These are phyloP conservation scores for Linum usitatissimum DNA, from an alignment of 345 rosid genomes.

Conservation along the genomic window DNA sequence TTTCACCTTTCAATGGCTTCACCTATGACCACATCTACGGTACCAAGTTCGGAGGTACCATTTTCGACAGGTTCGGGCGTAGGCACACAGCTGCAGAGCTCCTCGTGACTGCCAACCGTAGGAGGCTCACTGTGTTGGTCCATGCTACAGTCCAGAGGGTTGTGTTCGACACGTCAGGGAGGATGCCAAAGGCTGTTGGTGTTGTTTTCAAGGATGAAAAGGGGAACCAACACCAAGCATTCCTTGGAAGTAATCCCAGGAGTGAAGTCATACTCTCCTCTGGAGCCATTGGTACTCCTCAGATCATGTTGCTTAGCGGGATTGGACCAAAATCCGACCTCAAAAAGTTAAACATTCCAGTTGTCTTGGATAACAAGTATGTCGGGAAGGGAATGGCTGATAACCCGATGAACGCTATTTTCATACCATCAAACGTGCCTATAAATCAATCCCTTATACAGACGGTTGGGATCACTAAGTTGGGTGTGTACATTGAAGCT, in stretches of 20 bases:
- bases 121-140: conserved; percentile 54
- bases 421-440: conserved; percentile 52
- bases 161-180: conserved; percentile 59
- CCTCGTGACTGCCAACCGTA: conserved; percentile 63
- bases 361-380: conserved; percentile 41
- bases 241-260: conserved; percentile 30
- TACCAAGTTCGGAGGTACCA: conserved; percentile 93
- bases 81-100: conserved; percentile 92
- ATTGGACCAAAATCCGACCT: conserved; percentile 73
- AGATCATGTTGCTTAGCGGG: conserved; percentile 78
- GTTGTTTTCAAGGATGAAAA: conserved; percentile 64
- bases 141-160: conserved; percentile 72
- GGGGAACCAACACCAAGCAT: conserved; percentile 60
- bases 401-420: conserved; percentile 84
- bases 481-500: conserved; percentile 84
- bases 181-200: background rate
- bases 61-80: conserved; percentile 77
- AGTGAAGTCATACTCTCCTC: conserved; percentile 75
- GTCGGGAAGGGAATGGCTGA: conserved; percentile 88
- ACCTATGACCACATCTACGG: conserved; percentile 83
- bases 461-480: conserved; percentile 82
- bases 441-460: conserved; percentile 68
- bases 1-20: conserved; percentile 83
- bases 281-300: conserved; percentile 93
- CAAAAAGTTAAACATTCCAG: conserved; percentile 44